phyloP scores from a whole-genome alignment of 805 yeast genomes.

The Ogataea thermomethanolica region DNA sequence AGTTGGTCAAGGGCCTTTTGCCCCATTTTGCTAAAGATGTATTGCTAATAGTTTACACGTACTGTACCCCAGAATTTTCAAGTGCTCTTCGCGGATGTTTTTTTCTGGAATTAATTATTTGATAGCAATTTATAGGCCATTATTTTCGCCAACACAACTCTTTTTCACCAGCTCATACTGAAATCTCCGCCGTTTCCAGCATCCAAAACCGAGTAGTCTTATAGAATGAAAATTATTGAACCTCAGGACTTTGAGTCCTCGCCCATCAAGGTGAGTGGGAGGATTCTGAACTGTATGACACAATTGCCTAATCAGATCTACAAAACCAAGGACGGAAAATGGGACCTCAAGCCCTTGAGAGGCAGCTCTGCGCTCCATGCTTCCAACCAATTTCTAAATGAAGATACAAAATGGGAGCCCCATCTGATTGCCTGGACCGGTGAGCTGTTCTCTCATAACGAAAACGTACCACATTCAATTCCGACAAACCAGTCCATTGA shows the following conservation, averaged over 20 bases:
- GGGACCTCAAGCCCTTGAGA: constrained; percentile 62
- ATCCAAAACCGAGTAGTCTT: neutral
- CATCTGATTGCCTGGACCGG: constrained; percentile 96
- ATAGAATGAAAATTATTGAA: constrained; percentile 6
- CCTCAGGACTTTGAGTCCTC: constrained; percentile 22
- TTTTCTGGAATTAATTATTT: constrained; percentile 9
- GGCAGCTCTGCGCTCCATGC: constrained; percentile 87
- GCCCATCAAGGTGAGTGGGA: constrained; percentile 50
- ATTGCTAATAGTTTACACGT: constrained; percentile 8
- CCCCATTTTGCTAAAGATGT: constrained; percentile 8
- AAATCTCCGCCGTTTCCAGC: no score
- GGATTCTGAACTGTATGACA: constrained; percentile 66
- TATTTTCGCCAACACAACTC: neutral
- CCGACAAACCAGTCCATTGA: constrained; percentile 30
- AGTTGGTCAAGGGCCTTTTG: constrained; percentile 15
- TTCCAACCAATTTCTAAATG: constrained; percentile 59
- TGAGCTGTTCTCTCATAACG: constrained; percentile 48
- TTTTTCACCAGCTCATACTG: no score
- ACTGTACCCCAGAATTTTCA: constrained; percentile 10
- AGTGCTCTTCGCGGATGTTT: constrained; percentile 3
- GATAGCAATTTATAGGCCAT: constrained; percentile 2
- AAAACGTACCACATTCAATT: constrained; percentile 25
- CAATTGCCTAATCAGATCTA: constrained; percentile 61
- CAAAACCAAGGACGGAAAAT: constrained; percentile 38
- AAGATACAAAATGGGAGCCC: constrained; percentile 79